These are phyloP conservation scores for Ustilago curta DNA, from an alignment of 1,284 basidiomycete genomes.

Conservation along the genomic window DNA sequence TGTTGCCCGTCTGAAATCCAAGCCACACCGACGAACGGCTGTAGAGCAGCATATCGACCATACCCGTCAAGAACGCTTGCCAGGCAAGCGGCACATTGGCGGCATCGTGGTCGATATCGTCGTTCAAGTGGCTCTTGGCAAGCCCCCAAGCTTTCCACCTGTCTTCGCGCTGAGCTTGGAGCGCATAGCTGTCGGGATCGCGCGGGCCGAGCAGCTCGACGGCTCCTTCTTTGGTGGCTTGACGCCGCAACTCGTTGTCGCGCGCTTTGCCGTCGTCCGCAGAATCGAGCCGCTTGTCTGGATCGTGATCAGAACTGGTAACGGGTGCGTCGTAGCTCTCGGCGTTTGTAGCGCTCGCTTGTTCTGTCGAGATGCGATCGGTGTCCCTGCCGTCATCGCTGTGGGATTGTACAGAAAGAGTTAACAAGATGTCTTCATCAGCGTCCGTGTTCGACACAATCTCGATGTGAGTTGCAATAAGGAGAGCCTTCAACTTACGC, in stretches of 20 bases:
- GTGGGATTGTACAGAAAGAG: background rate
- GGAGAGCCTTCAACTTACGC: conserved; percentile 19
- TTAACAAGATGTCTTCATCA: background rate
- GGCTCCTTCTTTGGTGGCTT: conserved; percentile 40
- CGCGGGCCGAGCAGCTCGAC: conserved; percentile 35
- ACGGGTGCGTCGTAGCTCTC: background rate
- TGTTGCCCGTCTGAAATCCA: conserved; percentile 63
- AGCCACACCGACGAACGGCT: conserved; percentile 54
- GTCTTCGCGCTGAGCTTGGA: conserved; percentile 22
- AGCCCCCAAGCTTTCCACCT: conserved; percentile 30
- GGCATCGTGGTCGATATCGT: conserved; percentile 52
- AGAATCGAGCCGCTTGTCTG: conserved; percentile 31
- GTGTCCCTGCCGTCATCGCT: conserved; percentile 26
- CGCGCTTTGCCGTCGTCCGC: conserved; percentile 18
- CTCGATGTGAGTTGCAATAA: background rate
- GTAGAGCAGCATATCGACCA: conserved; percentile 61
- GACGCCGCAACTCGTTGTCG: conserved; percentile 33
- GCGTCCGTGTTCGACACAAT: background rate
- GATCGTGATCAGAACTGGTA: conserved; percentile 15
- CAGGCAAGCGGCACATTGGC: conserved; percentile 57
- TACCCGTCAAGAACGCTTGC: conserved; percentile 58
- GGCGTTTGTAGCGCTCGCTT: background rate
- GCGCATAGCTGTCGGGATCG: conserved; percentile 32
- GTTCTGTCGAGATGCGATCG: conserved; percentile 6
- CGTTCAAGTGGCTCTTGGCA: conserved; percentile 44